Percentiles rank a stretch among this genome's conserved stretches.
phyloP scores from a whole-genome alignment of 345 rosid species.

The Diplotaxis tenuifolia region DNA sequence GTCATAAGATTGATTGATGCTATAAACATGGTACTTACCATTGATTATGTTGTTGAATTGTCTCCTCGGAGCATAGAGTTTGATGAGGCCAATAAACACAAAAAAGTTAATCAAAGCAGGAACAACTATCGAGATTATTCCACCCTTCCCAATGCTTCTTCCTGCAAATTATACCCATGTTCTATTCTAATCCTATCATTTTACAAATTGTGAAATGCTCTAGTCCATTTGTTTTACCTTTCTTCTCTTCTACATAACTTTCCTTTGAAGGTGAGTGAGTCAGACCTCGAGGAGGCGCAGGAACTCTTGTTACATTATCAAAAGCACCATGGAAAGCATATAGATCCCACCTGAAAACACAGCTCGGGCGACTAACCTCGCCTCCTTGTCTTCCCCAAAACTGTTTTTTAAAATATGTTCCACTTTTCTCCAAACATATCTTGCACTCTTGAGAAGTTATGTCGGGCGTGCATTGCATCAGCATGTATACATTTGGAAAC shows the following conservation, averaged over 20 bases:
- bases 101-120: constrained; percentile 7
- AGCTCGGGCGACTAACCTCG: constrained; percentile 4
- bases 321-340: constrained; percentile 18
- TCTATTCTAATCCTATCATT: neutral
- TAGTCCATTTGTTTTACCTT: neutral
- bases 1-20: neutral
- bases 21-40: neutral
- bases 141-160: neutral
- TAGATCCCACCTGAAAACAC: constrained; percentile 16
- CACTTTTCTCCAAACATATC: neutral
- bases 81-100: neutral
- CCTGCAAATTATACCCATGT: neutral
- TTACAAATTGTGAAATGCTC: neutral
- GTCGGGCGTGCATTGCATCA: no score
- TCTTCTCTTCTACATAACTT: neutral
- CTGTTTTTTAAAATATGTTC: neutral
- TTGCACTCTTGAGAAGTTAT: neutral
- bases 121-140: constrained; percentile 19
- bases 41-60: neutral
- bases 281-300: neutral
- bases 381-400: no score
- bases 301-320: neutral
- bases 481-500: constrained; percentile 6
- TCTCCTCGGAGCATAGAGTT: neutral
- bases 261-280: neutral